phyloP scores from a whole-genome alignment of 2,329 filamentous ascomycete species.

The Xylariaceae sp. region DNA sequence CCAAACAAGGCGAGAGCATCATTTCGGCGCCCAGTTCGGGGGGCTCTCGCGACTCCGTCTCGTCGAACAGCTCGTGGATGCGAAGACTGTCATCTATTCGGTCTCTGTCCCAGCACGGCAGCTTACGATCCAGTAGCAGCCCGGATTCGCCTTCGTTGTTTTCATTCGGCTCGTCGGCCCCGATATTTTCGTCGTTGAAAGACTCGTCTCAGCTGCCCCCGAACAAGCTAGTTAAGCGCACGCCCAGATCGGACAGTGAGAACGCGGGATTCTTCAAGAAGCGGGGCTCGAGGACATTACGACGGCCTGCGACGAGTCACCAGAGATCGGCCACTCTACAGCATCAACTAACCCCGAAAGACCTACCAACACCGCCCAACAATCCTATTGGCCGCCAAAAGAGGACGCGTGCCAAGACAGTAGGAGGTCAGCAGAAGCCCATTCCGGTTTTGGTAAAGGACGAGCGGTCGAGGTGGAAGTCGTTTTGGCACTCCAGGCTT shows the following conservation, averaged over 20 bases:
- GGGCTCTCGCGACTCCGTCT: slow-evolving; percentile 50
- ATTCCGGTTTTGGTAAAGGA: slow-evolving; percentile 6
- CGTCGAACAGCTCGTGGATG: slow-evolving; percentile 66
- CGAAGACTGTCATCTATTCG: slow-evolving; percentile 59
- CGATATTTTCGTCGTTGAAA: slow-evolving; percentile 49
- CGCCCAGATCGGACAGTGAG: slow-evolving; percentile 50
- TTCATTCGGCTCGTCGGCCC: slow-evolving; percentile 61
- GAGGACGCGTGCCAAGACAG: slow-evolving; percentile 31
- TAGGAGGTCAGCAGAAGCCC: slow-evolving; percentile 19
- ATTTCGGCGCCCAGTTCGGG: slow-evolving; percentile 35
- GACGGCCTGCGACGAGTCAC: slow-evolving; percentile 72
- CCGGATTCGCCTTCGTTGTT: slow-evolving; percentile 62
- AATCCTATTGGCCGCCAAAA: slow-evolving; percentile 32
- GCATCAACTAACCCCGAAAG: slow-evolving; percentile 35
- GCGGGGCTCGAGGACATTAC: slow-evolving; percentile 54
- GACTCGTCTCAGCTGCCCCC: slow-evolving; percentile 47
- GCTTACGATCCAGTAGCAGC: slow-evolving; percentile 57
- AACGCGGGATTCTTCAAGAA: slow-evolving; percentile 40
- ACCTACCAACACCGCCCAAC: slow-evolving; percentile 25
- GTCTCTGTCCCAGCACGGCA: slow-evolving; percentile 60
- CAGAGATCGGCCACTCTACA: slow-evolving; percentile 68
- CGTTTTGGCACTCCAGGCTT: slow-evolving; percentile 50
- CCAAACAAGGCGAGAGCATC: slow-evolving; percentile 29
- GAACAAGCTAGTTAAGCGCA: slow-evolving; percentile 75
- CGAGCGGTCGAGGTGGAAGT: slow-evolving; percentile 42